These are phyloP conservation scores for Apiospora marii DNA, from an alignment of 2,329 filamentous ascomycete species.

Conservation along the genomic window DNA sequence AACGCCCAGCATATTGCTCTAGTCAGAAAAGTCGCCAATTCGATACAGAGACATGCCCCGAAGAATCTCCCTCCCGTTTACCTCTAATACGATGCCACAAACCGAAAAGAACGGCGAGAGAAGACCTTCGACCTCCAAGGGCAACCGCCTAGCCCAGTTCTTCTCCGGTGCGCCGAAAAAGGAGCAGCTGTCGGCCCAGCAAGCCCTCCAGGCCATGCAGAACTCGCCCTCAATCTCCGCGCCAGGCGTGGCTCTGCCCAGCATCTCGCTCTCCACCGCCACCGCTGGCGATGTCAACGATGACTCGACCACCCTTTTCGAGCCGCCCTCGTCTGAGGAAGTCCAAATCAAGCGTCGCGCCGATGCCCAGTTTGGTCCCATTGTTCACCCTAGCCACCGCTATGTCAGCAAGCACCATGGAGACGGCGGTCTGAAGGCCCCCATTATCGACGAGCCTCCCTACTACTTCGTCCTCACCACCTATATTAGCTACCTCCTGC, in stretches of 20 bases:
- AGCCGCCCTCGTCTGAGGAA: conserved; percentile 87
- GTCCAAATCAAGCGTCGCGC: conserved; percentile 76
- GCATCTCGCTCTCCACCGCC: conserved; percentile 89
- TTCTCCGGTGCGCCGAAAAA: conserved; percentile 85
- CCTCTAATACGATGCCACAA: conserved; percentile 53
- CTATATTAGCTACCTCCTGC: conserved; percentile 96
- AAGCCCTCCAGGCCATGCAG: conserved; percentile 73
- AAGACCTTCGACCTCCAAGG: conserved; percentile 70
- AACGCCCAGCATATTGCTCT: background rate
- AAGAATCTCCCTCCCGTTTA: conserved; percentile 65
- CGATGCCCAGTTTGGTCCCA: conserved; percentile 90
- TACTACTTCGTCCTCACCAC: conserved; percentile 98
- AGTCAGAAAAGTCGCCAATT: background rate
- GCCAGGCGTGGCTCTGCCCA: conserved; percentile 81
- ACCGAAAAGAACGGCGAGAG: conserved; percentile 62
- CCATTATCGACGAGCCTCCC: conserved; percentile 92
- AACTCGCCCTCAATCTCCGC: conserved; percentile 71
- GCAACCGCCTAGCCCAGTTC: conserved; percentile 81
- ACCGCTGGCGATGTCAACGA: conserved; percentile 79
- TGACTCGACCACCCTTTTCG: conserved; percentile 78
- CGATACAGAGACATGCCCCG: conserved; percentile 57
- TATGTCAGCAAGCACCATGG: conserved; percentile 91
- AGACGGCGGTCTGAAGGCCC: conserved; percentile 74
- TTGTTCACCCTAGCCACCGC: conserved; percentile 80
- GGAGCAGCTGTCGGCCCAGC: conserved; percentile 69